These are phyloP conservation scores for Rosellinia necatrix DNA, from an alignment of 2,329 filamentous ascomycete genomes.

Conservation along the genomic window DNA sequence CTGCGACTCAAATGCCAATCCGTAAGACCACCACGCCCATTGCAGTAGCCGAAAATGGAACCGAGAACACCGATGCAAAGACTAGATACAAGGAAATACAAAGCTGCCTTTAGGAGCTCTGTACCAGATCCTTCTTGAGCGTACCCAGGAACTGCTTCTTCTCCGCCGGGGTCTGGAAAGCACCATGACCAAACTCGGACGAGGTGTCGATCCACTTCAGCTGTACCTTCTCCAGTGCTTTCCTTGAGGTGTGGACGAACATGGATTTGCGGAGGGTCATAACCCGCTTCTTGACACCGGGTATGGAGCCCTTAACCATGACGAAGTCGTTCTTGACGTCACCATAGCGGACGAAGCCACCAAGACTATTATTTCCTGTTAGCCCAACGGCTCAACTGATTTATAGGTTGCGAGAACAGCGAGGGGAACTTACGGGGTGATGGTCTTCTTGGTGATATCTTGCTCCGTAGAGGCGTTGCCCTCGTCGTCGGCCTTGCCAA, in stretches of 20 bases:
- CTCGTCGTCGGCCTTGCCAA: conserved; percentile 90
- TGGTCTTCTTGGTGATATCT: conserved; percentile 98
- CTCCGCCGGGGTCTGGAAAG: conserved; percentile 97
- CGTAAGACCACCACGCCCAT: conserved; percentile 39
- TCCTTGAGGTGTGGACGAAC: conserved; percentile 94
- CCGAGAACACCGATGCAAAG: conserved; percentile 62
- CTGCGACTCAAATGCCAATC: conserved; percentile 42
- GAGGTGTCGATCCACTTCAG: conserved; percentile 99
- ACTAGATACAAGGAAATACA: conserved; percentile 51
- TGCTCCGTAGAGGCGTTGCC: conserved; percentile 93
- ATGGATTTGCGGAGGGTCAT: conserved; percentile 99
- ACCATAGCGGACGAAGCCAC: conserved; percentile 99
- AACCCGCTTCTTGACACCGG: conserved; percentile 99
- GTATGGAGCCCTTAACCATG: conserved; percentile 96
- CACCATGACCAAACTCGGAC: conserved; percentile 99
- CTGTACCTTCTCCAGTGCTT: conserved; percentile 97
- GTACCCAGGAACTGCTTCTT: conserved; percentile 98
- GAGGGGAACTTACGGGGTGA: conserved; percentile 84
- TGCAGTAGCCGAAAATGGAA: conserved; percentile 47
- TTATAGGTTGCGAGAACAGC: too few species aligned
- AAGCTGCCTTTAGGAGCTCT: conserved; percentile 48
- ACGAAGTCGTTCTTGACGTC: conserved; percentile 99
- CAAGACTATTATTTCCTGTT: conserved; percentile 69
- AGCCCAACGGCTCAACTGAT: background rate
- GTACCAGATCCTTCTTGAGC: conserved; percentile 93